Conservation (phyloP, 202 grass and related monocot species). For the Zoysia matrella region DNA sequence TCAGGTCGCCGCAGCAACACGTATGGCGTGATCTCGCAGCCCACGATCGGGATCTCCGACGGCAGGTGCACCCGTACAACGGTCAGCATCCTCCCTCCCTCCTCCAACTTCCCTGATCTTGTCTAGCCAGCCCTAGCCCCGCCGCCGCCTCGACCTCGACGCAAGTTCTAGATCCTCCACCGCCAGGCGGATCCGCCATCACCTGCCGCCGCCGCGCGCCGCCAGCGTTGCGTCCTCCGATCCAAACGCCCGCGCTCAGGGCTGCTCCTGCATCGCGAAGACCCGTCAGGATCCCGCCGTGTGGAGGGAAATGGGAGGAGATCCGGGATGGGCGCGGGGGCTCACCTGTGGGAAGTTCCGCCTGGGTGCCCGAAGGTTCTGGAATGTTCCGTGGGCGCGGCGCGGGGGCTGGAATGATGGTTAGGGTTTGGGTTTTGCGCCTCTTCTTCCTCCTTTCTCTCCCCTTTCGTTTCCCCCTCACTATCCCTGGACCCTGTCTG, state of each 20-base stretch:
- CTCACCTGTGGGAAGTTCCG: constrained; percentile 22
- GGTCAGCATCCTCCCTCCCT: constrained; percentile 83
- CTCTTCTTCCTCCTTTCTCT: background rate
- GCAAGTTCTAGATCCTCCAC: constrained; percentile 52
- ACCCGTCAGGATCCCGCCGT: constrained; percentile 20
- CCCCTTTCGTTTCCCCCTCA: background rate
- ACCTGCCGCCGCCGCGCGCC: constrained; percentile 52
- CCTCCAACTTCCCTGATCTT: constrained; percentile 48
- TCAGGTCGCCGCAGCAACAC: constrained; percentile 79
- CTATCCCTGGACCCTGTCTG: background rate
- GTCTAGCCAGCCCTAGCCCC: constrained; percentile 40
- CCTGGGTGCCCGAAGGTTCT: background rate
- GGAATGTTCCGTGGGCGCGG: constrained; percentile 21
- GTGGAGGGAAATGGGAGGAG: constrained; percentile 49
- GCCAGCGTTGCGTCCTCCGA: constrained; percentile 78
- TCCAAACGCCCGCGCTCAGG: constrained; percentile 39
- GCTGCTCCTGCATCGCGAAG: constrained; percentile 16
- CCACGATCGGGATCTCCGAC: constrained; percentile 99
- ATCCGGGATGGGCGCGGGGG: constrained; percentile 6
- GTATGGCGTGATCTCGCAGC: constrained; percentile 98
- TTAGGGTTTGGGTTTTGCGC: constrained; percentile 67
- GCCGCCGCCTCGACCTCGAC: constrained; percentile 32
- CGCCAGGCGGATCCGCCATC: constrained; percentile 87
- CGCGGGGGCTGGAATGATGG: constrained; percentile 26
- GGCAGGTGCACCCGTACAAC: constrained; percentile 93